Conservation (phyloP, 1,139 yeast genomes). For the Suhomyces choctaworum region DNA sequence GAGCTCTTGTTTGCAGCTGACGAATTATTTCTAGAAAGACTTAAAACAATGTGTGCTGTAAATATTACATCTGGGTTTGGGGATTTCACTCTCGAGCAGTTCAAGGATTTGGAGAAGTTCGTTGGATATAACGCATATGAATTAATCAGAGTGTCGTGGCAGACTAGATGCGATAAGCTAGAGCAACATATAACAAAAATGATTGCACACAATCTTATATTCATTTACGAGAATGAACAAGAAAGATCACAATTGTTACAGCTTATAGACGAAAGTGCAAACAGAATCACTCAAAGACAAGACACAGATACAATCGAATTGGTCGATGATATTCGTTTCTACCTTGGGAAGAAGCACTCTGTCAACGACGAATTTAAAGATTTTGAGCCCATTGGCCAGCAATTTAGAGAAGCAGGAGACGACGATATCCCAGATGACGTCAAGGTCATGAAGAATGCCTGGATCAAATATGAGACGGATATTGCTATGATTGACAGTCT, state of each 20-base stretch:
- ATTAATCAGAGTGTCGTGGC: slow-evolving; percentile 66
- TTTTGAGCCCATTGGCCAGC: slow-evolving; percentile 25
- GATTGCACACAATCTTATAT: slow-evolving; percentile 52
- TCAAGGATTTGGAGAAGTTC: slow-evolving; percentile 18
- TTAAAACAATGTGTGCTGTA: slow-evolving; percentile 67
- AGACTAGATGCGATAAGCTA: slow-evolving; percentile 59
- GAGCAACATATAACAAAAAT: slow-evolving; percentile 63
- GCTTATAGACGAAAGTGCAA: slow-evolving; percentile 49
- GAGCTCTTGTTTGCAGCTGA: slow-evolving; percentile 65
- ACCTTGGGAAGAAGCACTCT: slow-evolving; percentile 51
- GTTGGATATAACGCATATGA: slow-evolving; percentile 51
- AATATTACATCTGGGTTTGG: slow-evolving; percentile 46
- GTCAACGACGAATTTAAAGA: slow-evolving; percentile 33
- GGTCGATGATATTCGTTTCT: slow-evolving; percentile 74
- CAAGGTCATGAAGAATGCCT: slow-evolving; percentile 33
- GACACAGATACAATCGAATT: slow-evolving; percentile 79
- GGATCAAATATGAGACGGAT: slow-evolving; percentile 29
- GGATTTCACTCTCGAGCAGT: slow-evolving; percentile 23
- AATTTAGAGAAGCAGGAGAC: slow-evolving; percentile 14
- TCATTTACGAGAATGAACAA: slow-evolving; percentile 34
- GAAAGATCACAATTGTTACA: slow-evolving; percentile 22
- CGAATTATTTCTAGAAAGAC: slow-evolving; percentile 57
- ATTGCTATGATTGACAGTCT: slow-evolving; percentile 45
- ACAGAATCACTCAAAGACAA: slow-evolving; percentile 59
- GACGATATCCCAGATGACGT: slow-evolving; percentile 23